These are phyloP conservation scores for Paecilomyces niveus DNA, from an alignment of 2,329 filamentous ascomycete genomes.

Conservation along the genomic window DNA sequence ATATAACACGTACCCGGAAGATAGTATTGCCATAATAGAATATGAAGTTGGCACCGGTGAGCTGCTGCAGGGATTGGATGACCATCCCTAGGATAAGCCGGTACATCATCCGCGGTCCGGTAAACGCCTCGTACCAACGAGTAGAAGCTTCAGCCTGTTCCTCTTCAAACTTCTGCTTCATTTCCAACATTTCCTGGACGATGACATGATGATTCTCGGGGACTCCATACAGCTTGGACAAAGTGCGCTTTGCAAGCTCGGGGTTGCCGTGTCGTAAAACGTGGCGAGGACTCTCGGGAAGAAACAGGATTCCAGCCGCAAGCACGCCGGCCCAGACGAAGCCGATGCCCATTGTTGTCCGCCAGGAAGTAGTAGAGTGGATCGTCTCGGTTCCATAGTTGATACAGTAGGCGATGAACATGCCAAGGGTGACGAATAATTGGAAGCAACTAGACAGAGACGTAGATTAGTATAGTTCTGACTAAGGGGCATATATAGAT, in stretches of 20 bases:
- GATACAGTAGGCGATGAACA: constrained; percentile 43
- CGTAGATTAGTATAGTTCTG: neutral
- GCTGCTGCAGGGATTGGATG: constrained; percentile 42
- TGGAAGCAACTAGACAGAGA: constrained; percentile 34
- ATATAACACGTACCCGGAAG: constrained; percentile 38
- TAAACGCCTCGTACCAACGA: constrained; percentile 39
- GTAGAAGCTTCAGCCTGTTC: constrained; percentile 37
- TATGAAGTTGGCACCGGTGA: constrained; percentile 44
- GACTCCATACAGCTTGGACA: constrained; percentile 51
- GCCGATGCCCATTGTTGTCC: constrained; percentile 50
- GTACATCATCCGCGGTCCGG: constrained; percentile 42
- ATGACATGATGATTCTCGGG: constrained; percentile 49
- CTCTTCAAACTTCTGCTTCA: constrained; percentile 53
- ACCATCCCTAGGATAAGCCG: constrained; percentile 38
- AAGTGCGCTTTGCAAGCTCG: constrained; percentile 46
- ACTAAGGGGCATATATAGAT: too few relatives aligned
- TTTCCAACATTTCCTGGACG: constrained; percentile 50
- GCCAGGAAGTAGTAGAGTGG: constrained; percentile 39
- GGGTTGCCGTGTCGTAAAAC: constrained; percentile 49
- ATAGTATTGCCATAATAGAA: constrained; percentile 53
- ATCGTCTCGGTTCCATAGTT: constrained; percentile 40
- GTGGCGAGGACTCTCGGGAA: constrained; percentile 53
- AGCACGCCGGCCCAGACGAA: constrained; percentile 53
- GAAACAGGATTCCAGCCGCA: constrained; percentile 47
- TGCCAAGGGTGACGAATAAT: constrained; percentile 44